Conservation (phyloP, 768 basidiomycete genomes). For the Lactarius deliciosus region DNA sequence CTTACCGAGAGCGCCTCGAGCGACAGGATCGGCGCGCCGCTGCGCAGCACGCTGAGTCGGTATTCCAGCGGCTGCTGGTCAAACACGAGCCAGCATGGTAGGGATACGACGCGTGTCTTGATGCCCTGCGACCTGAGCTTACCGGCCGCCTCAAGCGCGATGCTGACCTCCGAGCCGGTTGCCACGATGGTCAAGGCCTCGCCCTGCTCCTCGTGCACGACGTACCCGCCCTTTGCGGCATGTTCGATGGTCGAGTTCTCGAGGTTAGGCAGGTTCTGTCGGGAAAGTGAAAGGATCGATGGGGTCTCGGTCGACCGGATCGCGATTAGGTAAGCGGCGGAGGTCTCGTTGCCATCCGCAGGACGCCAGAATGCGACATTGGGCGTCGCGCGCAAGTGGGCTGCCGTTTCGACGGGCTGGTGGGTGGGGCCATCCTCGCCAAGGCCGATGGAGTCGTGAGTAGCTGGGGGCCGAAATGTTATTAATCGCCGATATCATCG, state of each 20-base stretch:
- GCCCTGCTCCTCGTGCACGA: conserved; percentile 72
- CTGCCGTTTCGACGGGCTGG: conserved; percentile 89
- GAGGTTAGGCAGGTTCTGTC: conserved; percentile 92
- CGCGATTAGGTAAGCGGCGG: conserved; percentile 83
- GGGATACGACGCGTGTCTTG: conserved; percentile 78
- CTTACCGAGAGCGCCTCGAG: conserved; percentile 76
- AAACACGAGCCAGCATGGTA: conserved; percentile 90
- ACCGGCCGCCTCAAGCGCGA: conserved; percentile 83
- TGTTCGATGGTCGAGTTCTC: conserved; percentile 84
- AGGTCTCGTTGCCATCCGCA: conserved; percentile 97
- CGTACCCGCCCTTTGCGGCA: conserved; percentile 84
- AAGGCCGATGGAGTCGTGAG: conserved; percentile 91
- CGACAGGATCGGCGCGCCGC: conserved; percentile 86
- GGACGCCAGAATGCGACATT: conserved; percentile 93
- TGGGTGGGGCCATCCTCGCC: conserved; percentile 97
- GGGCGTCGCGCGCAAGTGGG: conserved; percentile 84
- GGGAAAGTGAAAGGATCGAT: conserved; percentile 78
- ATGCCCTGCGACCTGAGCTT: conserved; percentile 75
- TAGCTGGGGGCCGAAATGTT: conserved; percentile 49
- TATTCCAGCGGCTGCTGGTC: conserved; percentile 81
- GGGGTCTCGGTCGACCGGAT: conserved; percentile 74
- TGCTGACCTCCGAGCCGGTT: conserved; percentile 85
- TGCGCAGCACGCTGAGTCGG: conserved; percentile 79
- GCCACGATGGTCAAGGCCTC: conserved; percentile 90
- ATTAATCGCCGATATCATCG: background rate